Evolutionary conservation across 495 filamentous ascomycete species (phyloP), one percentile per base, ranked within the genome.

Genomic region (Penicillium robsamsonii): DNA sequence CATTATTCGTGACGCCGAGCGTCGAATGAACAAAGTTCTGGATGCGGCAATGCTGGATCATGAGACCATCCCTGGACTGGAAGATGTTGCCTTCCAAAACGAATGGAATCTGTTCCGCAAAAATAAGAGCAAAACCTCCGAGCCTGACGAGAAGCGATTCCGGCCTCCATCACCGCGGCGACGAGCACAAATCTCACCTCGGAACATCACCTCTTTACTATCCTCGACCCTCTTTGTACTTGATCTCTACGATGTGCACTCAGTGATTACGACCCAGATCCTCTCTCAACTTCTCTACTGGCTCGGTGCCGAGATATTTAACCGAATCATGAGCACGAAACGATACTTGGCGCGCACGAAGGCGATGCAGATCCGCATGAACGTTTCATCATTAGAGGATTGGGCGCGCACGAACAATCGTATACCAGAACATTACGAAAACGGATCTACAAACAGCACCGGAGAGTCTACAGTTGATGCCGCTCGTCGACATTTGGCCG

Each of bases 361-460:
- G 70, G 94, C 94, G 6, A 97, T 99, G 94, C 95, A 99, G 65
- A 97, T 99, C 57, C 90, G 94, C 57, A 96, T 99, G 90, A 99
- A 99, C 68, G 85, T 97, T 25, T 97, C 94, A 4, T 84, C 82
- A 2, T 78, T 99, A 42, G 94, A 99, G 70, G 94, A 99, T 66
- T 99, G 94, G 94, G 94, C 93, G 1, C 81, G 92, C 13, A 76
- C 81, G 25, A 99, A 97, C 72, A 97, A 96, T 64, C 85, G 95
- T 15, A 85, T 95, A 61, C 92, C 94, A 8, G 94, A 96, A 67
- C 94, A 97, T 68, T 97, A 91, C 65, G 94, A 99, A 68, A 87
- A 90, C 55, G 94, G 93, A 9, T 89, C 92, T 30, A 92, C 88
- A 71, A 86, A 80, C 5, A 83, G 88, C n/a, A 91, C 84, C 1